Evolutionary conservation across 257 asterid genomes (phyloP).

Genomic region (Fraxinus excelsior): DNA sequence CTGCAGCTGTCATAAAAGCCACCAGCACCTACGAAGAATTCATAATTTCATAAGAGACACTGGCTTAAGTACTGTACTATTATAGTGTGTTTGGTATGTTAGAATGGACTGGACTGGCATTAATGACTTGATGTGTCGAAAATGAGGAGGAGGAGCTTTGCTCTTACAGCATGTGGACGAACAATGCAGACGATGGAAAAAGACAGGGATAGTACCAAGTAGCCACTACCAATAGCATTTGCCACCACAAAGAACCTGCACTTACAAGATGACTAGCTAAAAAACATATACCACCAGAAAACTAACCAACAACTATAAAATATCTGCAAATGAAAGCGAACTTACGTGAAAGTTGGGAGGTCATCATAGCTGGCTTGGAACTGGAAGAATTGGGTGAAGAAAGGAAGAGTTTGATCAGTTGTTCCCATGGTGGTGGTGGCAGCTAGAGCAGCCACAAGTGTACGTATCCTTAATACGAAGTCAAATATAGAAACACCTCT

Average conservation of each 20-base stretch:
- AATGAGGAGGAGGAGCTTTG: slow-evolving; percentile 62
- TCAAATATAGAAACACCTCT: slow-evolving; percentile 73
- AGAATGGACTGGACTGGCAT: neutral
- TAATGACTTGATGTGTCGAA: slow-evolving; percentile 56
- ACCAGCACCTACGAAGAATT: slow-evolving; percentile 44
- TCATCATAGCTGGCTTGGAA: slow-evolving; percentile 83
- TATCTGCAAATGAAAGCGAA: neutral
- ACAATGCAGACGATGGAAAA: slow-evolving; percentile 81
- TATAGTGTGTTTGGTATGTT: too few species aligned
- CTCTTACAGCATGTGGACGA: slow-evolving; percentile 58
- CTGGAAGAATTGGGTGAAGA: slow-evolving; percentile 81
- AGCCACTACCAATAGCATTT: slow-evolving; percentile 69
- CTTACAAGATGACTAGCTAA: neutral
- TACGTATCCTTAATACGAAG: slow-evolving; percentile 70
- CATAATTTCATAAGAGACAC: neutral
- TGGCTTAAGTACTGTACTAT: too few species aligned
- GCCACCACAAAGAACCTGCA: slow-evolving; percentile 76
- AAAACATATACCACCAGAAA: neutral
- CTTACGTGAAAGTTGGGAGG: slow-evolving; percentile 76
- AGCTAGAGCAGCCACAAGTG: slow-evolving; percentile 58
- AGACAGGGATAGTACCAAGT: slow-evolving; percentile 78
- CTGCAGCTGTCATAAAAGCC: slow-evolving; percentile 69
- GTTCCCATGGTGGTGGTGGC: slow-evolving; percentile 85
- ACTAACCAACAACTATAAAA: neutral
- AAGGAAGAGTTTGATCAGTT: slow-evolving; percentile 75